Percentiles rank a stretch among this genome's conserved stretches.
Conservation (phyloP, 1,139 yeast species). For the Kodamaea sp. region DNA sequence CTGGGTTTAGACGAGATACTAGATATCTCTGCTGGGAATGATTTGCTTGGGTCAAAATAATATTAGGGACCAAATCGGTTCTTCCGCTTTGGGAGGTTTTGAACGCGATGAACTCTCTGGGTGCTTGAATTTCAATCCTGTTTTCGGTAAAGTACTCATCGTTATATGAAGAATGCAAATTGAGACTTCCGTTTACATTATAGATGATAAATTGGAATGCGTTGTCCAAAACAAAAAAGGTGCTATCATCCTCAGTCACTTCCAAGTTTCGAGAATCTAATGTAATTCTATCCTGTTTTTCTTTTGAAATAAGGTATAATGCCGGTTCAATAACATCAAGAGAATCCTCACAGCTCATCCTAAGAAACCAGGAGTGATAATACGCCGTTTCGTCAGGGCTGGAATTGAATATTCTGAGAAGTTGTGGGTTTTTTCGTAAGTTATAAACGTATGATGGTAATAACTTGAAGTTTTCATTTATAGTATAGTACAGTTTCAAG, state of each 20-base stretch:
- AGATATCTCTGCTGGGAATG: constrained; percentile 41
- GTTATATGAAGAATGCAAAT: constrained; percentile 38
- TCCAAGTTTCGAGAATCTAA: neutral
- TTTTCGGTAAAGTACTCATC: constrained; percentile 21
- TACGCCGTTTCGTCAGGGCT: constrained; percentile 48
- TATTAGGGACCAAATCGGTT: constrained; percentile 18
- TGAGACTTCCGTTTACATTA: constrained; percentile 18
- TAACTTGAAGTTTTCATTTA: constrained; percentile 27
- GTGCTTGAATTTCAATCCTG: constrained; percentile 14
- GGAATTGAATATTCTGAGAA: constrained; percentile 39
- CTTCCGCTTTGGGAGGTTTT: neutral
- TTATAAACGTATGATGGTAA: constrained; percentile 33
- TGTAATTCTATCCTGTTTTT: neutral
- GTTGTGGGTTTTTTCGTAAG: constrained; percentile 36
- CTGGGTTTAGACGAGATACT: constrained; percentile 30
- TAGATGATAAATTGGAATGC: constrained; percentile 30
- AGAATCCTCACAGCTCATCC: constrained; percentile 19
- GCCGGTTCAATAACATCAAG: constrained; percentile 30
- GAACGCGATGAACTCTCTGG: constrained; percentile 13
- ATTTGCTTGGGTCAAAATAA: constrained; percentile 30
- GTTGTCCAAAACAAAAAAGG: constrained; percentile 34
- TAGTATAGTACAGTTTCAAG: constrained; percentile 20
- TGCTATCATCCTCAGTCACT: constrained; percentile 5
- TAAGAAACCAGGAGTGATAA: constrained; percentile 35
- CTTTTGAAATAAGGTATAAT: constrained; percentile 18